Evolutionary conservation across 768 basidiomycete genomes (phyloP).

Genomic region (Podaxis pistillaris): DNA sequence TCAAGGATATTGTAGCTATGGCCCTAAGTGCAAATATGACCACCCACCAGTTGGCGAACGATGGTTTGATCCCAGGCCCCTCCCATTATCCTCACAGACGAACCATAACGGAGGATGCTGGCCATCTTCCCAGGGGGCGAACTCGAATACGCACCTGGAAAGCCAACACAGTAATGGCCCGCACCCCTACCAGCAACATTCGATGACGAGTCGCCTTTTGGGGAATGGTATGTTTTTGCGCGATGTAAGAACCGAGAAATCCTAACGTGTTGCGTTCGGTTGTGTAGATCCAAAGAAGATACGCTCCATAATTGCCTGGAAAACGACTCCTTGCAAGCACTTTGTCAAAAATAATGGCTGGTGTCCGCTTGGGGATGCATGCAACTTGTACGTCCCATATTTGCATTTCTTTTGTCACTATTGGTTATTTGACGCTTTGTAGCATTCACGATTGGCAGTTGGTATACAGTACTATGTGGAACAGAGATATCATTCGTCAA

Average conservation of each 20-base stretch:
- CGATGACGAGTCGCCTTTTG: not conserved
- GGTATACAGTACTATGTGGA: constrained; percentile 19
- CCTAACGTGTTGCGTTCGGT: not conserved
- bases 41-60: constrained; percentile 9
- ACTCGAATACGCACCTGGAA: not conserved
- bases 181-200: constrained; percentile 7
- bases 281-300: constrained; percentile 13
- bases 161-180: not conserved
- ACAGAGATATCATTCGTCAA: constrained; percentile 9
- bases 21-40: constrained; percentile 10
- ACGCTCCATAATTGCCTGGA: constrained; percentile 23
- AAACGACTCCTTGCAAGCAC: constrained; percentile 39
- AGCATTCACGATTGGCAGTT: constrained; percentile 33
- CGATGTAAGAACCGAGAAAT: not conserved
- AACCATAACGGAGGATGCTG: not conserved
- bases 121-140: not conserved
- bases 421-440: constrained; percentile 6
- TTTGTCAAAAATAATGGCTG: constrained; percentile 39
- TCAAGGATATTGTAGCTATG: constrained; percentile 13
- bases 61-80: not conserved
- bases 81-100: not conserved
- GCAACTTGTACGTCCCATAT: constrained; percentile 36
- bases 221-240: constrained; percentile 3
- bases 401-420: constrained; percentile 20
- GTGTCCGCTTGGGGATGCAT: constrained; percentile 41